These are phyloP conservation scores for Fusarium sp. DNA, from an alignment of 2,329 filamentous ascomycete species.

Conservation along the genomic window DNA sequence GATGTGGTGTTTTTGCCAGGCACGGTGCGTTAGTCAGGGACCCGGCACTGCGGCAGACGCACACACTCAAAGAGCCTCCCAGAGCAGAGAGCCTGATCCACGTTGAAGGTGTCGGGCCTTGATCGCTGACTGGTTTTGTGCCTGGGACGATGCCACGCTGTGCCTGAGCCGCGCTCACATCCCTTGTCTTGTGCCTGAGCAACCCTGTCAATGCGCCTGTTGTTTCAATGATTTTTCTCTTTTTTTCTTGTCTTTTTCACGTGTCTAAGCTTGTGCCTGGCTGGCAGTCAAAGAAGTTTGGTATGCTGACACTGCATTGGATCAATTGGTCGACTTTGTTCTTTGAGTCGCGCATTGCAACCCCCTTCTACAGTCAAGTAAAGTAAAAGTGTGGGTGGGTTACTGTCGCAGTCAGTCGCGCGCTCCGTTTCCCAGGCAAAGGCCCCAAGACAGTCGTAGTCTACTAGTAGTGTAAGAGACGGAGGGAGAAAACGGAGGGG, in stretches of 20 bases:
- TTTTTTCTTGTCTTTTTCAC: not conserved
- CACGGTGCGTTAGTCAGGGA: constrained; percentile 49
- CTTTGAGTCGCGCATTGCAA: constrained; percentile 9
- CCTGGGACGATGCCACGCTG: constrained; percentile 36
- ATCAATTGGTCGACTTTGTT: constrained; percentile 12
- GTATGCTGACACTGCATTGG: not conserved
- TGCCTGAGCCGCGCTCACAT: constrained; percentile 25
- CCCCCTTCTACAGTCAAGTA: not conserved
- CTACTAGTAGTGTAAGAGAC: constrained; percentile 13
- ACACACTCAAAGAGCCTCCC: constrained; percentile 41
- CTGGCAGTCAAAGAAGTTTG: not conserved
- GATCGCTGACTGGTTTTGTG: constrained; percentile 38
- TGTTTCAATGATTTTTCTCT: not conserved
- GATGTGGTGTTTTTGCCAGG: constrained; percentile 30
- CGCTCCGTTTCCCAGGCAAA: constrained; percentile 29
- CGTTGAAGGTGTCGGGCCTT: constrained; percentile 26
- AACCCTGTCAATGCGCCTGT: constrained; percentile 14
- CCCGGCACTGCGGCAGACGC: constrained; percentile 41
- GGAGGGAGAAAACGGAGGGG: constrained; percentile 30
- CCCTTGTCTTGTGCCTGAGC: constrained; percentile 38
- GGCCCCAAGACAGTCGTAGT: not conserved
- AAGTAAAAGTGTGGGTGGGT: constrained; percentile 32
- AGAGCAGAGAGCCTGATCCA: constrained; percentile 7
- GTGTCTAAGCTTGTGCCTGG: constrained; percentile 1
- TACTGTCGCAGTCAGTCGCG: constrained; percentile 16